phyloP scores from a whole-genome alignment of 345 rosid species.

The Gynandropsis gynandra region DNA sequence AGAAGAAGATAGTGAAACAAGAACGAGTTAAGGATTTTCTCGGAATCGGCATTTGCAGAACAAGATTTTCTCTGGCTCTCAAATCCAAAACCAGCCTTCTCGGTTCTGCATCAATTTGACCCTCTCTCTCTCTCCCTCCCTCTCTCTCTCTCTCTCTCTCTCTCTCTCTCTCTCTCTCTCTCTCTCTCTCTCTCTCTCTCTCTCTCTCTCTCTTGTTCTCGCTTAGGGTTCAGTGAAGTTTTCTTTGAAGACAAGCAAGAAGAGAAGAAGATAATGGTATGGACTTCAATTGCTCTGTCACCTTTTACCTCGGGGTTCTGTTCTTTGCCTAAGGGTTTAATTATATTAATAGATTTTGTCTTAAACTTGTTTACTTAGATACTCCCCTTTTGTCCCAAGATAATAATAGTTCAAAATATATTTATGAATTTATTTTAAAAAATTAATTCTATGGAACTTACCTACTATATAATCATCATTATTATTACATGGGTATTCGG shows the following conservation, averaged over 20 bases:
- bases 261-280: conserved; percentile 22
- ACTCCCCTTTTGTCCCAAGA: not conserved
- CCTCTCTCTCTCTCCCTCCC: conserved; percentile 29
- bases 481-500: too few species aligned
- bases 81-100: conserved; percentile 51
- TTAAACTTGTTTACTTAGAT: conserved; percentile 16
- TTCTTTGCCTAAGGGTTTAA: conserved; percentile 21
- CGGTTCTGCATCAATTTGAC: conserved; percentile 50
- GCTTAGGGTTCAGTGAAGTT: conserved; percentile 28
- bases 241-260: conserved; percentile 47
- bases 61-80: conserved; percentile 36
- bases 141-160: conserved; percentile 22
- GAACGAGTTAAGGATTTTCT: conserved; percentile 35
- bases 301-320: conserved; percentile 70
- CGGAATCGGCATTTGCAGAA: conserved; percentile 53
- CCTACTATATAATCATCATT: too few species aligned
- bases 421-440: not conserved
- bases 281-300: conserved; percentile 32
- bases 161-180: conserved; percentile 33
- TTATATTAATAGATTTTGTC: conserved; percentile 22
- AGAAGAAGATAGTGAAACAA: conserved; percentile 17
- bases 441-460: not conserved
- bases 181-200: conserved; percentile 33
- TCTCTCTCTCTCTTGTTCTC: conserved; percentile 18
- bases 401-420: conserved; percentile 11